Base-by-base conservation (phyloP, 176 grass and related monocot species). In the Panicum miliaceum region DNA sequence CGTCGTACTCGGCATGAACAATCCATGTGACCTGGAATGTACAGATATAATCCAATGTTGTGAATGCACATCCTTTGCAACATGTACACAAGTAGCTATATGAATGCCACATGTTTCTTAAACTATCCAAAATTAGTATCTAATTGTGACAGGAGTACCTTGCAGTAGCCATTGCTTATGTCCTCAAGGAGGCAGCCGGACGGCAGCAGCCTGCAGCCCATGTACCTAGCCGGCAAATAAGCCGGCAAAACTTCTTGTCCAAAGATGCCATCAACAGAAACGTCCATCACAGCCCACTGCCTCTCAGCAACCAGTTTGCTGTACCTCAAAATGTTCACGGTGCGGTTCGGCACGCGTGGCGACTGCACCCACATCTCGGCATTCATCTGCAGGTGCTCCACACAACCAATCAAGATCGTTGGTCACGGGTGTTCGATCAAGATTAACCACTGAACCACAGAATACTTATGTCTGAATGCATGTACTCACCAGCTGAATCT, bases 231-330 rank as follows among this genome's bases (percentile, higher is more conserved):
- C 16, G 15, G 35, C 29, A 37, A 2, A 36, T n/a, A n/a, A n/a
- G n/a, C n/a, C n/a, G n/a, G n/a, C n/a, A 65, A 1, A 19, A 1
- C 64, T 13, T 42, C 8, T 4, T 23, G 38, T 69, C 10, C 42
- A 9, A 13, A 18, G 47, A 77, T 41, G 0, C 60, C 59, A 37
- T 92, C 90, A n/a, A 87, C 27, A 8, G 86, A 90, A 13, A 91
- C 88, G 20, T 96, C 93, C 3, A 92, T 89, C 26, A 96, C 77
- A 22, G 65, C 84, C 93, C 93, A 96, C 12, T 32, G 48, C 23
- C 63, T 56, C 10, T 82, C 16, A 3, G 22, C 60, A 7, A 77
- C 34, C 45, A 58, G 51, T 54, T 89, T 86, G 70, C 88, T 87
- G 16, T 50, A 90, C 50, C 93, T 75, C 23, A 92, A 11, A 64